phyloP scores from a whole-genome alignment of 306 rosid species.

The Medicago lupulina region DNA sequence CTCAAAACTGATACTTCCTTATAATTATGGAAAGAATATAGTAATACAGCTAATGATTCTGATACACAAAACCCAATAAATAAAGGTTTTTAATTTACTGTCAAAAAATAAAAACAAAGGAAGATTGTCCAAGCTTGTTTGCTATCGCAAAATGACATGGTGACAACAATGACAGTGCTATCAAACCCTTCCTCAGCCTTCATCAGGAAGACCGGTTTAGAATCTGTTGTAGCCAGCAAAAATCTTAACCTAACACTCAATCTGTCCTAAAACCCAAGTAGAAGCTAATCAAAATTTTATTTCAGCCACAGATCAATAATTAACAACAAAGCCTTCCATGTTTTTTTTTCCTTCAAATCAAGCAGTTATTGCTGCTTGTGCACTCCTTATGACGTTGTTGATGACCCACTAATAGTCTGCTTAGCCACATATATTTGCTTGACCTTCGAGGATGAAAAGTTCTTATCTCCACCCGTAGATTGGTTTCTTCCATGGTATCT shows the following conservation, averaged over 20 bases:
- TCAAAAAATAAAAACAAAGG: slow-evolving; percentile 18
- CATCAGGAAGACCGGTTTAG: slow-evolving; percentile 36
- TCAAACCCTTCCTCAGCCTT: slow-evolving; percentile 45
- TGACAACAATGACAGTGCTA: slow-evolving; percentile 27
- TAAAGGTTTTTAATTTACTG: slow-evolving; percentile 28
- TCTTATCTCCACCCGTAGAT: slow-evolving; percentile 66
- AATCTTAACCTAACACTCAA: slow-evolving; percentile 50
- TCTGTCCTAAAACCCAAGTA: slow-evolving; percentile 43
- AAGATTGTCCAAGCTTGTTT: slow-evolving; percentile 32
- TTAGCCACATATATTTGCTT: slow-evolving; percentile 95
- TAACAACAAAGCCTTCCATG: slow-evolving; percentile 23
- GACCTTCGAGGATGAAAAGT: slow-evolving; percentile 66
- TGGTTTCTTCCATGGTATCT: slow-evolving; percentile 87
- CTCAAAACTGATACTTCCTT: slow-evolving; percentile 49
- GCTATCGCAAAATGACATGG: slow-evolving; percentile 31
- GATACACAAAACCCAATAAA: slow-evolving; percentile 43
- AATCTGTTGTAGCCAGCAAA: slow-evolving; percentile 42
- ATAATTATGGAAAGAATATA: slow-evolving; percentile 45
- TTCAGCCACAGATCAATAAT: slow-evolving; percentile 47
- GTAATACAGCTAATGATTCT: slow-evolving; percentile 28
- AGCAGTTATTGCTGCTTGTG: slow-evolving; percentile 32
- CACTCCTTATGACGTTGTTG: slow-evolving; percentile 53
- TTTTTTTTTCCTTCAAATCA: slow-evolving; percentile 34
- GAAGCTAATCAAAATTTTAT: slow-evolving; percentile 59
- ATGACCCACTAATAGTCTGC: slow-evolving; percentile 68